These are phyloP conservation scores for Metarhizium rileyi DNA, from an alignment of 2,329 filamentous ascomycete species.

Conservation along the genomic window DNA sequence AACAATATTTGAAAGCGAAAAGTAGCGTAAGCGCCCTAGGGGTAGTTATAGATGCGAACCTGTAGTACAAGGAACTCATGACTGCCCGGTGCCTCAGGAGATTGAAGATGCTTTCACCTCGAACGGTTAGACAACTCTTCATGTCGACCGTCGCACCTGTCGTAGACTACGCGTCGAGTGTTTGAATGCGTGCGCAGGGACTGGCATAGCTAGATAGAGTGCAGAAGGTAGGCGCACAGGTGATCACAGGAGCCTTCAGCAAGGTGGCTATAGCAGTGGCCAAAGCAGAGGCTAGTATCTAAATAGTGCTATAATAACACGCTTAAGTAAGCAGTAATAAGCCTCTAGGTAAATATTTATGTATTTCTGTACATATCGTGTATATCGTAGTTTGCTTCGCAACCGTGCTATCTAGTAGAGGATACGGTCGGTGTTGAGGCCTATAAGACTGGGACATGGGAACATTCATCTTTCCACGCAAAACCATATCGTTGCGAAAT, in stretches of 20 bases:
- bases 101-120: constrained; percentile 3
- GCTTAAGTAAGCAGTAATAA: too few relatives aligned
- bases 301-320: neutral
- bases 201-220: constrained; percentile 5
- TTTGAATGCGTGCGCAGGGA: constrained; percentile 5
- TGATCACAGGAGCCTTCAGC: neutral
- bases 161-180: constrained; percentile 10
- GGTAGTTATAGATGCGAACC: constrained; percentile 10
- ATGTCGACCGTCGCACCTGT: neutral
- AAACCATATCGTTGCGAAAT: too few relatives aligned
- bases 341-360: too few relatives aligned
- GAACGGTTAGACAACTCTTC: neutral
- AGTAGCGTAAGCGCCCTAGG: constrained; percentile 9
- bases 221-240: neutral
- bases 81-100: neutral
- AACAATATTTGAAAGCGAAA: neutral
- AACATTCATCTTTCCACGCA: too few relatives aligned
- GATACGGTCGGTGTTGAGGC: too few relatives aligned
- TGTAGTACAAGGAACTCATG: constrained; percentile 2
- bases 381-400: too few relatives aligned
- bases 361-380: too few relatives aligned
- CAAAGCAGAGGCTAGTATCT: constrained; percentile 6
- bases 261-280: constrained; percentile 7
- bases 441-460: too few relatives aligned
- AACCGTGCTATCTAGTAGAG: too few relatives aligned